Base-by-base conservation (phyloP, 768 basidiomycete genomes). In the Auricularia sp. region DNA sequence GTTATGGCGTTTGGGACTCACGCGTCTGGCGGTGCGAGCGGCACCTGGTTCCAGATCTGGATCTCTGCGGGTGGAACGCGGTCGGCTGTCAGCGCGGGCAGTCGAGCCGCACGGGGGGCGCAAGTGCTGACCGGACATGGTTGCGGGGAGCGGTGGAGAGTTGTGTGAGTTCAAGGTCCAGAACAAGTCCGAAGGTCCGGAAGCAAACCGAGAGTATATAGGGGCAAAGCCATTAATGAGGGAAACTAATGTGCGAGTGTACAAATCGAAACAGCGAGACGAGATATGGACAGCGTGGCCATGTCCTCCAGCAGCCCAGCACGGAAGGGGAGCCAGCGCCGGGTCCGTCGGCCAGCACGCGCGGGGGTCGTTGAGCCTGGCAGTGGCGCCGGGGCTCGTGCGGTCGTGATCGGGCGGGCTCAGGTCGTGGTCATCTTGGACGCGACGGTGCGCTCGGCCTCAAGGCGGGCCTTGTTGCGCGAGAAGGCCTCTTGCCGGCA, bases 401-500 rank as follows among this genome's bases (percentile, higher is more conserved):
- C 29, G 21, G 56, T 51, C 47, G 47, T 51, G 47, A 51, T 21
- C 11, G 56, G 11, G 29, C 29, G 29, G 21, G 61, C 63, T 80
- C 71, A 92, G 73, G 89, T 89, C 59, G 85, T 87, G 65, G 88
- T 87, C 83, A 94, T 87, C 86, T 93, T 94, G 73, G 89, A 79
- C 39, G 87, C 87, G 42, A 90, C 87, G 21, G 92, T 94, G 76
- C 89, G 85, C 77, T 94, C 92, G 70, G 86, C 86, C 81, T 93
- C 92, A 65, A 94, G 78, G 78, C 90, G 90, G 63, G 78, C 81
- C 84, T 94, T 93, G 81, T 94, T 94, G 72, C 84, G 82, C 69
- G 92, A 85, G 73, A 93, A 94, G 21, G 92, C 92, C 75, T 91
- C 88, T 74, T 92, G 88, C 68, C 88, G 80, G 77, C 92, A 94